A percentile compares a stretch with the other conserved stretches of the same genome.
phyloP scores from a whole-genome alignment of 2,329 filamentous ascomycete species.

The Neospermospora avenae region DNA sequence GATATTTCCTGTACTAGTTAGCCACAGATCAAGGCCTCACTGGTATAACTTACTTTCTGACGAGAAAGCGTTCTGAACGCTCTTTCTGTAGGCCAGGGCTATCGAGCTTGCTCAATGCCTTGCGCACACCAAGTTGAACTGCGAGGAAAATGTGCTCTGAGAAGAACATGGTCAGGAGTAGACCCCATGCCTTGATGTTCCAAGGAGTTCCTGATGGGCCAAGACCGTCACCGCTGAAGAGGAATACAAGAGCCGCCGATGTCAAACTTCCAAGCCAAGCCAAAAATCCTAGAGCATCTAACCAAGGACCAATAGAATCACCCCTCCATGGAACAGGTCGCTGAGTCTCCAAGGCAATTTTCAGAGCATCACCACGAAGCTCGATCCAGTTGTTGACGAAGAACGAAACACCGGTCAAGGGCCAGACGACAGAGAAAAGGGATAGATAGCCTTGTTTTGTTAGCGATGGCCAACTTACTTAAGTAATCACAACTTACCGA shows the following conservation, averaged over 20 bases:
- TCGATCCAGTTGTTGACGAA: constrained; percentile 96
- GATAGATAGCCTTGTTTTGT: constrained; percentile 70
- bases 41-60: constrained; percentile 66
- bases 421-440: constrained; percentile 92
- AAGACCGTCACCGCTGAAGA: constrained; percentile 71
- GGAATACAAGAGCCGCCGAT: constrained; percentile 81
- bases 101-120: constrained; percentile 75
- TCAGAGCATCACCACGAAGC: constrained; percentile 87
- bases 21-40: background rate
- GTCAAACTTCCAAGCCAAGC: constrained; percentile 91
- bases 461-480: constrained; percentile 7
- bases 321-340: constrained; percentile 85
- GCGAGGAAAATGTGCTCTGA: constrained; percentile 89
- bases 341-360: constrained; percentile 86
- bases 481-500: constrained; percentile 45
- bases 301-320: constrained; percentile 92
- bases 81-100: constrained; percentile 84
- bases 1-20: constrained; percentile 34
- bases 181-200: constrained; percentile 73
- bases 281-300: constrained; percentile 82
- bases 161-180: constrained; percentile 78
- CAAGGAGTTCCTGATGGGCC: constrained; percentile 64
- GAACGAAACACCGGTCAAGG: constrained; percentile 84
- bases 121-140: constrained; percentile 67
- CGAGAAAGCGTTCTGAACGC: constrained; percentile 72